Percentiles rank a stretch among this genome's conserved stretches.
Evolutionary conservation across 2,329 filamentous ascomycete genomes (phyloP).

Genomic region (Thelonectria olida): DNA sequence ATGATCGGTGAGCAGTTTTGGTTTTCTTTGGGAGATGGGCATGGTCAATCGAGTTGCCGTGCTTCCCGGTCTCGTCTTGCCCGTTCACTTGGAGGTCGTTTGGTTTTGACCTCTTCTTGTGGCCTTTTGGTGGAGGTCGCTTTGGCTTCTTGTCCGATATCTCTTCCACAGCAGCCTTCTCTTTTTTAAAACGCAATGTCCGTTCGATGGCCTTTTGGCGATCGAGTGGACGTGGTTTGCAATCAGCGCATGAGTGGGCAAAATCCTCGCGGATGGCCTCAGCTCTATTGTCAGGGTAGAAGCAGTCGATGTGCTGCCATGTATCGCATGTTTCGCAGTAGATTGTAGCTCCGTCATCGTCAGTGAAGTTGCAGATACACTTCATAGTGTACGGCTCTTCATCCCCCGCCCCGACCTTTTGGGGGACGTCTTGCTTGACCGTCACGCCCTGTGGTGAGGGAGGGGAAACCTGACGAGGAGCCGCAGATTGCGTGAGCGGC

Average conservation of each 20-base stretch:
- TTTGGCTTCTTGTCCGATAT: slow-evolving; percentile 76
- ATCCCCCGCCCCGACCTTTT: slow-evolving; percentile 63
- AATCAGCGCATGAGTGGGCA: slow-evolving; percentile 89
- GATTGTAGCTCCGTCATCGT: slow-evolving; percentile 98
- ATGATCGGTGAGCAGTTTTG: slow-evolving; percentile 83
- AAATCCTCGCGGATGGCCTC: slow-evolving; percentile 76
- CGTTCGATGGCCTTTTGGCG: slow-evolving; percentile 78
- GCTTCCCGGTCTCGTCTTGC: slow-evolving; percentile 64
- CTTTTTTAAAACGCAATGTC: slow-evolving; percentile 66
- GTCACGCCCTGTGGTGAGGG: slow-evolving; percentile 43
- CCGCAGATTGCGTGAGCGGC: slow-evolving; percentile 64
- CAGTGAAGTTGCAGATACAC: slow-evolving; percentile 92
- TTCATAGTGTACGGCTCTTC: slow-evolving; percentile 95
- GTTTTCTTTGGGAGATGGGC: slow-evolving; percentile 76
- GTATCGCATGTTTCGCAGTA: slow-evolving; percentile 96
- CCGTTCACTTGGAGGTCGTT: slow-evolving; percentile 74
- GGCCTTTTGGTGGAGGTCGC: slow-evolving; percentile 79
- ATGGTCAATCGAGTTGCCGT: slow-evolving; percentile 55
- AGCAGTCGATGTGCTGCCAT: slow-evolving; percentile 98
- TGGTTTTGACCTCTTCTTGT: slow-evolving; percentile 89
- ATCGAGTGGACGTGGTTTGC: slow-evolving; percentile 81
- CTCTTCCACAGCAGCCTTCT: slow-evolving; percentile 52
- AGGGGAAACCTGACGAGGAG: slow-evolving; percentile 62
- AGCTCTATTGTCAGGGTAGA: slow-evolving; percentile 80
- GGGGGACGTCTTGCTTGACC: slow-evolving; percentile 51